A percentile compares a stretch with the other conserved stretches of the same genome.
Conservation (phyloP, 306 rosid species). For the Inga oerstediana region DNA sequence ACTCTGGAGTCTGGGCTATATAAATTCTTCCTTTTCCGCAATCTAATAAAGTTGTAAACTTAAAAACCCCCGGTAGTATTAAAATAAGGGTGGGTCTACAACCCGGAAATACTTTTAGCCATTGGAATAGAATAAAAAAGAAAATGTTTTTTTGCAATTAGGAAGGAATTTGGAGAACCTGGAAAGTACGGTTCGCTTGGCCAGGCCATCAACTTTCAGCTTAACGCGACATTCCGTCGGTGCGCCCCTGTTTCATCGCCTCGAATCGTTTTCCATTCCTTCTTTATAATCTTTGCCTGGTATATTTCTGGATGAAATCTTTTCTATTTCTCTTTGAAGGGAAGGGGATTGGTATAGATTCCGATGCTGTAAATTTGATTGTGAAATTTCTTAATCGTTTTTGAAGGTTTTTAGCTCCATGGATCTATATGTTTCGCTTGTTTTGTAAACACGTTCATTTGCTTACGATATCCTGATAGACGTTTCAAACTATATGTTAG, state of each 20-base stretch:
- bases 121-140: background rate
- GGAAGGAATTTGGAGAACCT: background rate
- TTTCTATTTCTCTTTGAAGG: background rate
- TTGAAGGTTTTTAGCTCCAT: conserved; percentile 11
- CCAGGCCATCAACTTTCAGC: background rate
- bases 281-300: background rate
- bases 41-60: too few relatives aligned
- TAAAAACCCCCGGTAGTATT: too few relatives aligned
- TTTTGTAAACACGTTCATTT: background rate
- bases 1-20: too few relatives aligned
- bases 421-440: conserved; percentile 21
- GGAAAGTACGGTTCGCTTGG: background rate
- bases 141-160: background rate
- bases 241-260: background rate
- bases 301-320: conserved; percentile 17
- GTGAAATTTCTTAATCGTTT: background rate
- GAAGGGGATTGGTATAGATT: background rate
- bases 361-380: conserved; percentile 4
- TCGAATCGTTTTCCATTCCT: background rate
- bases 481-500: background rate
- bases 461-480: background rate
- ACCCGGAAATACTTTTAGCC: too few relatives aligned
- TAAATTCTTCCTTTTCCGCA: too few relatives aligned
- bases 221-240: background rate
- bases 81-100: too few relatives aligned